Evolutionary conservation across 2,329 filamentous ascomycete genomes (phyloP), one percentile per base, ranked within the genome.

Genomic region (Teratosphaeria epicoccoides): DNA sequence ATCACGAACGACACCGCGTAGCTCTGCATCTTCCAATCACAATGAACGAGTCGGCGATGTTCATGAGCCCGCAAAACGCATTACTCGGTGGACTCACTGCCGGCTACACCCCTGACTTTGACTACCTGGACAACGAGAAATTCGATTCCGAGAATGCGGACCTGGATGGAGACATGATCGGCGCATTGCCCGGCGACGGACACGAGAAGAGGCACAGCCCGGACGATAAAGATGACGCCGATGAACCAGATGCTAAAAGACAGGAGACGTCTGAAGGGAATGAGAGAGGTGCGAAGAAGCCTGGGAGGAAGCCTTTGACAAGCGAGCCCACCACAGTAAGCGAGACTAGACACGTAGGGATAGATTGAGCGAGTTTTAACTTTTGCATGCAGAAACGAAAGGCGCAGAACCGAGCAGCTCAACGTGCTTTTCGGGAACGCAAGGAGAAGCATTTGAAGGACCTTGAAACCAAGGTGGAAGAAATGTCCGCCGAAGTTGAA

Each of bases 291-390:
- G 82, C 88, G 23, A 97, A 97, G 81, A 98, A 97, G 73, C 91
- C 93, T 4, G 93, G 93, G 48, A 82, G 93, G 57, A 98, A 98
- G 76, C 93, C 91, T 20, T 76, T 97, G 63, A 97, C 88, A 46
- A 94, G 88, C 22, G 93, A 97, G 70, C 93, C 93, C 23, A 97
- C 87, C 61, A 93, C 90, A 60, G 91, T 97, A 83, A 75, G 90
- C 81, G 4, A 37, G 28, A 25, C 4, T 40, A 14, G 4, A 52
- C 12, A 14, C 24, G 12, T 17, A 45, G 6, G n/a, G 24, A 7
- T 20, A 6, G 23, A 48, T 11, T 20, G 12, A 26, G 26, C 43
- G n/a, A 23, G 4, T 3, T 20, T 29, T 51, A 26, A 56, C 52
- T 45, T n/a, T 23, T 26, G 3, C 4, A 29, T 17, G 46, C 63